Evolutionary conservation across 2,329 filamentous ascomycete genomes (phyloP).

Genomic region (Colletotrichum sp.): DNA sequence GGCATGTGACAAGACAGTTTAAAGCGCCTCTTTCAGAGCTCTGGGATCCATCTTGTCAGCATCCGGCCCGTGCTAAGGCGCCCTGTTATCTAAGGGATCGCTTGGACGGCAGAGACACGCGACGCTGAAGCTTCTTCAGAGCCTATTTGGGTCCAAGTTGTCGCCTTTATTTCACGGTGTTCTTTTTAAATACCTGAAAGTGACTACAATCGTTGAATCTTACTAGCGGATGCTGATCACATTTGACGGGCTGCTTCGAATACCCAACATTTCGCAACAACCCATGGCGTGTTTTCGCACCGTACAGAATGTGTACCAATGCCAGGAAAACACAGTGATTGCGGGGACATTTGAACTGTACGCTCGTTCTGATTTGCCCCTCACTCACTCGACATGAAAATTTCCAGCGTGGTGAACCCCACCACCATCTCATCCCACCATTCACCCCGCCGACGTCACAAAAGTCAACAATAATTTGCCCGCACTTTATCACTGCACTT

Average conservation of each 20-base stretch:
- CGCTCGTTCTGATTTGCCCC: constrained; percentile 6
- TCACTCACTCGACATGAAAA: constrained; percentile 6
- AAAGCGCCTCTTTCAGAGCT: neutral
- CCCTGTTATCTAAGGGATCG: neutral
- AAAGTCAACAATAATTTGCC: neutral
- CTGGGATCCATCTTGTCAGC: neutral
- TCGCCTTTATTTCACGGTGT: neutral
- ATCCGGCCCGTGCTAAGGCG: neutral
- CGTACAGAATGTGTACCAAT: neutral
- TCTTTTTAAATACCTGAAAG: neutral
- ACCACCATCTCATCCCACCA: constrained; percentile 12
- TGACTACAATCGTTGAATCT: neutral
- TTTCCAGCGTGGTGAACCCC: constrained; percentile 17
- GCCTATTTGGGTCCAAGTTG: neutral
- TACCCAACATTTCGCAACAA: neutral
- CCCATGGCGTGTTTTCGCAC: neutral
- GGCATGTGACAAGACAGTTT: neutral
- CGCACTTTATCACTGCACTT: neutral
- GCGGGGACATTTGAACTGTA: constrained; percentile 2
- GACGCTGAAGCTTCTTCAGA: neutral
- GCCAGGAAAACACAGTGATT: neutral
- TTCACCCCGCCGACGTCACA: constrained; percentile 21
- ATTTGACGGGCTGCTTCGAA: neutral
- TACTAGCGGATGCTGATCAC: neutral
- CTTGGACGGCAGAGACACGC: constrained; percentile 2